Percentiles rank a stretch among this genome's conserved stretches.
Conservation (phyloP, 2,329 filamentous ascomycete genomes). For the Cercospora sesami region DNA sequence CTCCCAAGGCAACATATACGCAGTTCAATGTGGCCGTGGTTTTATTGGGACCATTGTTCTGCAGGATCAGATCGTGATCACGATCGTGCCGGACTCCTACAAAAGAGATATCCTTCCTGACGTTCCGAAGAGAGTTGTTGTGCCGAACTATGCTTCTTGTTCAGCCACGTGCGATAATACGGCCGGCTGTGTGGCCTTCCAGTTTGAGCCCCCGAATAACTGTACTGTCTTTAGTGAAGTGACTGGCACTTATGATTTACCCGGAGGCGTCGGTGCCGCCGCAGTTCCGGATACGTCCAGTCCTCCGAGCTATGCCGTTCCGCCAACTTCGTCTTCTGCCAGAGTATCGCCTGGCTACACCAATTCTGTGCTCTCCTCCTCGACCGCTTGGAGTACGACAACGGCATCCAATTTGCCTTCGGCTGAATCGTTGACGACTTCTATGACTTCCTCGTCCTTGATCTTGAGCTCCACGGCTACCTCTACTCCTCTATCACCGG, state of each 20-base stretch:
- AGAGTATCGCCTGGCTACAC: background rate
- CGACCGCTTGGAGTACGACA: slow-evolving; percentile 18
- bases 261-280: slow-evolving; percentile 29
- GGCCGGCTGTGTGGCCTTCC: slow-evolving; percentile 33
- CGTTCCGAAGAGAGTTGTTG: slow-evolving; percentile 17
- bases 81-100: slow-evolving; percentile 4
- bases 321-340: slow-evolving; percentile 21
- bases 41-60: slow-evolving; percentile 15
- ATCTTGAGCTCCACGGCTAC: slow-evolving; percentile 22
- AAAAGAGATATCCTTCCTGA: background rate
- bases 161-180: slow-evolving; percentile 31
- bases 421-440: slow-evolving; percentile 23
- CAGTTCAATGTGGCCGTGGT: slow-evolving; percentile 14
- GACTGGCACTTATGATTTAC: slow-evolving; percentile 28
- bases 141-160: slow-evolving; percentile 24
- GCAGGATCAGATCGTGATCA: slow-evolving; percentile 3
- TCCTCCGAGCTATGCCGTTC: slow-evolving; percentile 21
- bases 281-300: slow-evolving; percentile 18
- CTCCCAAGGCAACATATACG: slow-evolving; percentile 9
- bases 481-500: background rate
- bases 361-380: background rate
- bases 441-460: slow-evolving; percentile 26
- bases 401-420: slow-evolving; percentile 22
- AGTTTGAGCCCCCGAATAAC: slow-evolving; percentile 30
- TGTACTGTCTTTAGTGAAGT: slow-evolving; percentile 37